Percentiles rank a stretch among this genome's conserved stretches.
Evolutionary conservation across 2,329 filamentous ascomycete genomes (phyloP).

Genomic region (Cadophora sp.): DNA sequence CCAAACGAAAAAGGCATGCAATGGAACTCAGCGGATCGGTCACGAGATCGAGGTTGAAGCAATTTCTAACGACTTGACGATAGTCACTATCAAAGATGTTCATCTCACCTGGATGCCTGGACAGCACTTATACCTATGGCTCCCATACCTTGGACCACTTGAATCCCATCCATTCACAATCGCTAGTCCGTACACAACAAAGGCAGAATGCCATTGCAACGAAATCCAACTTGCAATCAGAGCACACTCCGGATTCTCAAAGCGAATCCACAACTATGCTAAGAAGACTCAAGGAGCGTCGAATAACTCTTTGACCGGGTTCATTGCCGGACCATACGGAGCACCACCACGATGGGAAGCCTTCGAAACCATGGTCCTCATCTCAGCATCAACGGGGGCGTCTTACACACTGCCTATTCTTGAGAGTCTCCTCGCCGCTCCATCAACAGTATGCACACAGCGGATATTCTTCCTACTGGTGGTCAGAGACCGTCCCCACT

Average conservation of each 20-base stretch:
- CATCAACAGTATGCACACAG: slow-evolving; percentile 54
- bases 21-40: slow-evolving; percentile 52
- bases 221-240: slow-evolving; percentile 66
- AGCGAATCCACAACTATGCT: slow-evolving; percentile 57
- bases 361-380: slow-evolving; percentile 65
- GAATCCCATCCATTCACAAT: slow-evolving; percentile 69
- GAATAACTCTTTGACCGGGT: slow-evolving; percentile 49
- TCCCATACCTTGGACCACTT: slow-evolving; percentile 59
- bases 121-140: slow-evolving; percentile 67
- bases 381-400: slow-evolving; percentile 68
- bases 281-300: slow-evolving; percentile 45
- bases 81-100: slow-evolving; percentile 65
- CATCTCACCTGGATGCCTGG: slow-evolving; percentile 65
- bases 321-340: slow-evolving; percentile 64
- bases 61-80: slow-evolving; percentile 59
- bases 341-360: slow-evolving; percentile 61
- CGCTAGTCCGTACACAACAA: slow-evolving; percentile 59
- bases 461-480: slow-evolving; percentile 61
- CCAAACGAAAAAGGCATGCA: slow-evolving; percentile 37
- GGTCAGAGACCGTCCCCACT: slow-evolving; percentile 59
- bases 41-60: slow-evolving; percentile 58
- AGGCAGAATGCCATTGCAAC: slow-evolving; percentile 49
- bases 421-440: slow-evolving; percentile 57
- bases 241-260: slow-evolving; percentile 63
- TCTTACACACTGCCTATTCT: slow-evolving; percentile 67